These are phyloP conservation scores for Cladosporium phlei DNA, from an alignment of 2,329 filamentous ascomycete genomes.

Conservation along the genomic window DNA sequence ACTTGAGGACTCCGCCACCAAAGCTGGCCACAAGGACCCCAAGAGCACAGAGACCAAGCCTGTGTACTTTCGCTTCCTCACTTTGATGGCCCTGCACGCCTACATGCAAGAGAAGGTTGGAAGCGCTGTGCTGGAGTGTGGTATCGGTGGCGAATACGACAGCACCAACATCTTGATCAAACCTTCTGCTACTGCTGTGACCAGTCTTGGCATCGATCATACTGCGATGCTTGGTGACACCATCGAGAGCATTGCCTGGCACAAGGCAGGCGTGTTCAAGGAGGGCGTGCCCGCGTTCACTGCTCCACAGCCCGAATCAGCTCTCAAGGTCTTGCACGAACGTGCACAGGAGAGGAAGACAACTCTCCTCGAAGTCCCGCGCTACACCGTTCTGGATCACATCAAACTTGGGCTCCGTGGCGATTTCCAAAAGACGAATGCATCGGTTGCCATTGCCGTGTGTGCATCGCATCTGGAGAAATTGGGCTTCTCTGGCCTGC, in stretches of 20 bases:
- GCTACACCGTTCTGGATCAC: constrained; percentile 44
- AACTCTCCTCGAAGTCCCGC: constrained; percentile 44
- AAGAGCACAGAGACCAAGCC: constrained; percentile 62
- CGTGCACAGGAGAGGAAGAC: constrained; percentile 49
- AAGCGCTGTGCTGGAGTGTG: constrained; percentile 82
- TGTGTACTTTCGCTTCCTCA: constrained; percentile 88
- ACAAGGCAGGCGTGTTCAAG: constrained; percentile 87
- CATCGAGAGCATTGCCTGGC: constrained; percentile 80
- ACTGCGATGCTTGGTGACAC: constrained; percentile 73
- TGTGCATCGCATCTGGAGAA: constrained; percentile 54
- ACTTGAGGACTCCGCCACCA: constrained; percentile 50
- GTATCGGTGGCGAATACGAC: constrained; percentile 90
- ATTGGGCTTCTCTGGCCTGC: constrained; percentile 39
- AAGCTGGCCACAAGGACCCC: constrained; percentile 47
- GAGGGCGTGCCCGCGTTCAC: constrained; percentile 59
- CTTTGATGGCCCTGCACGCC: constrained; percentile 78
- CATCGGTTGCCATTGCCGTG: constrained; percentile 56
- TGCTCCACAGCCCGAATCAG: constrained; percentile 51
- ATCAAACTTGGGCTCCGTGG: constrained; percentile 56
- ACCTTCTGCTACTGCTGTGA: constrained; percentile 68
- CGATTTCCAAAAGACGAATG: constrained; percentile 60
- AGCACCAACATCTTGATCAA: constrained; percentile 77
- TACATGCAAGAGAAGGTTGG: constrained; percentile 73
- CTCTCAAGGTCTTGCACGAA: constrained; percentile 52
- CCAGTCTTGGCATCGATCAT: constrained; percentile 82